phyloP scores from a whole-genome alignment of 768 basidiomycete genomes.

The Hortiboletus campestris region DNA sequence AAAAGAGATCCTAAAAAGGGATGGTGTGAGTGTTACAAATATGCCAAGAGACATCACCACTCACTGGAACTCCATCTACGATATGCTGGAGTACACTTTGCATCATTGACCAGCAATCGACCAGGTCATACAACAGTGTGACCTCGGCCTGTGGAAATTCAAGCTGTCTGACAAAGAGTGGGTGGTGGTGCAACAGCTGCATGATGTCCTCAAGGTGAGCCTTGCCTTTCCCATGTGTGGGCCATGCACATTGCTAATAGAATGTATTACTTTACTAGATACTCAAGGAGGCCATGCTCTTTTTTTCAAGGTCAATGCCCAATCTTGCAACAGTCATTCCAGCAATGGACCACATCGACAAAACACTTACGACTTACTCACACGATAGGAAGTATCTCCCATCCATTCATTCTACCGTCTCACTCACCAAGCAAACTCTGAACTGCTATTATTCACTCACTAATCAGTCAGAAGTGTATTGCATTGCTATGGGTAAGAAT shows the following conservation, averaged over 20 bases:
- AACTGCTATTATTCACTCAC: constrained; percentile 1
- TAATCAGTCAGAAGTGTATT: background rate
- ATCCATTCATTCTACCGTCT: no score
- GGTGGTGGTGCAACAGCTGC: constrained; percentile 11
- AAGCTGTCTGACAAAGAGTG: constrained; percentile 14
- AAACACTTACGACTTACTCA: no score
- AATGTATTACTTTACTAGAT: no score
- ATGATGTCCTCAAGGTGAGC: background rate
- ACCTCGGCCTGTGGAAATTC: constrained; percentile 13
- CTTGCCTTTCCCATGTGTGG: background rate
- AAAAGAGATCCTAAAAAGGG: background rate
- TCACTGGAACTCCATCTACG: constrained; percentile 13
- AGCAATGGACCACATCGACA: background rate
- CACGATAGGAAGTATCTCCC: no score
- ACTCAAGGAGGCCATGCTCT: no score
- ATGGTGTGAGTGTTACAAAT: background rate
- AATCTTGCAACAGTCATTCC: no score
- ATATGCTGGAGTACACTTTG: constrained; percentile 3
- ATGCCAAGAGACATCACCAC: constrained; percentile 29
- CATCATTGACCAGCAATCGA: background rate
- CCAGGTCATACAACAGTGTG: background rate
- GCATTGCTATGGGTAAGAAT: no score
- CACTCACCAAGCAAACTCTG: background rate
- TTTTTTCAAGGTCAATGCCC: no score
- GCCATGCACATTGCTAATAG: no score